phyloP scores from a whole-genome alignment of 768 basidiomycete genomes.

The Russula foetens region DNA sequence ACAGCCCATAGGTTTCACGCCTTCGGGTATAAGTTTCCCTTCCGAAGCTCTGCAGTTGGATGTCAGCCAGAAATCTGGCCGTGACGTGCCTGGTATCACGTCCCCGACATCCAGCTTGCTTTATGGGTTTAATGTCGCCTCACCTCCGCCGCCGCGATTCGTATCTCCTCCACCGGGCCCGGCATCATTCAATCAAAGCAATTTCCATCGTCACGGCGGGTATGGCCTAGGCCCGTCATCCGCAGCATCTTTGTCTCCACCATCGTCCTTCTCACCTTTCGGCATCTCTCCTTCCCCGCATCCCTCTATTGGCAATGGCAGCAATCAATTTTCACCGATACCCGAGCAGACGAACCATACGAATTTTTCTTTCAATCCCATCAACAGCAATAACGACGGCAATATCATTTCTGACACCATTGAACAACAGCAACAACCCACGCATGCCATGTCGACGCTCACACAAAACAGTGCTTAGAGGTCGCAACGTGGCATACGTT shows the following conservation, averaged over 20 bases:
- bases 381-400: conserved; percentile 20
- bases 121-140: conserved; percentile 29
- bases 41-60: conserved; percentile 19
- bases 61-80: conserved; percentile 20
- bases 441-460: conserved; percentile 18
- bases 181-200: conserved; percentile 14
- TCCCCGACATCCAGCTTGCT: conserved; percentile 25
- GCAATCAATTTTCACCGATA: conserved; percentile 22
- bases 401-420: conserved; percentile 21
- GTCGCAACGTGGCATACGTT: conserved; percentile 17
- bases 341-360: conserved; percentile 21
- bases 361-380: conserved; percentile 19
- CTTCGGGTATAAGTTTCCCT: conserved; percentile 15
- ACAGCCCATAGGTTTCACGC: too few relatives aligned
- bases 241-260: conserved; percentile 18
- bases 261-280: conserved; percentile 30
- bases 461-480: conserved; percentile 18
- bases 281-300: conserved; percentile 29
- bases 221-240: conserved; percentile 22
- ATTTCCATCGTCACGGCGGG: conserved; percentile 22
- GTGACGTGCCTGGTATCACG: conserved; percentile 26
- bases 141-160: conserved; percentile 31
- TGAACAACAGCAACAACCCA: conserved; percentile 20
- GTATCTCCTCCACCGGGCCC: conserved; percentile 29
- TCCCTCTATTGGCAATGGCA: conserved; percentile 19